phyloP scores from a whole-genome alignment of 306 rosid species.

The Medicago lupulina region DNA sequence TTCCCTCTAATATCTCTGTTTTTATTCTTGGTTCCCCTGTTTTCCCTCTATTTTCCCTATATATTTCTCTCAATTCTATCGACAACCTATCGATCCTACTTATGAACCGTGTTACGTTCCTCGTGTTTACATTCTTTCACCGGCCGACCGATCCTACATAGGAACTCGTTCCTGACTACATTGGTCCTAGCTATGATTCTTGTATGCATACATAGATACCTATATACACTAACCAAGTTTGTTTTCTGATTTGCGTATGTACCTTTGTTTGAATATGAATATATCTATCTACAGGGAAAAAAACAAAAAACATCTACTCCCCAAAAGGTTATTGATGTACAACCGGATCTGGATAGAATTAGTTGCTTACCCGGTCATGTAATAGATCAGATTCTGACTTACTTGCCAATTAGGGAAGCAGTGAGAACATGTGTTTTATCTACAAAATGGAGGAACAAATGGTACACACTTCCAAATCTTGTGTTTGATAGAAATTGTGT shows the following conservation, averaged over 20 bases:
- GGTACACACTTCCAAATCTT: neutral
- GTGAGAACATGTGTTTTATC: neutral
- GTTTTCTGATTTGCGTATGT: slow-evolving; percentile 19
- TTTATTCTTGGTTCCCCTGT: too few species aligned
- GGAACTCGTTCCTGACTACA: too few species aligned
- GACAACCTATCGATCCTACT: too few species aligned
- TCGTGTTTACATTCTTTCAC: too few species aligned
- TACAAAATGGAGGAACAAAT: neutral
- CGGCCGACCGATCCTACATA: too few species aligned
- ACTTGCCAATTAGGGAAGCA: neutral
- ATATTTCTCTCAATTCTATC: too few species aligned
- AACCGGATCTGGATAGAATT: neutral
- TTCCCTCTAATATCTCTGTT: too few species aligned
- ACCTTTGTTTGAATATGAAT: too few species aligned
- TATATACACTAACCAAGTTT: slow-evolving; percentile 19
- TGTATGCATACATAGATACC: neutral
- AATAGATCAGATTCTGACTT: neutral
- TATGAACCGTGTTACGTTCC: too few species aligned
- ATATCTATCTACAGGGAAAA: neutral
- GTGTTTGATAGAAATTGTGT: neutral
- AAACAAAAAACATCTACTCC: neutral
- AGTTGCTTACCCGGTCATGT: neutral
- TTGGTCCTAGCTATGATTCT: neutral
- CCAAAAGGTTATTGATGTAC: neutral
- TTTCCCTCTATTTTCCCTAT: too few species aligned